phyloP scores from a whole-genome alignment of 2,329 filamentous ascomycete species.

The Xylariaceae sp. region DNA sequence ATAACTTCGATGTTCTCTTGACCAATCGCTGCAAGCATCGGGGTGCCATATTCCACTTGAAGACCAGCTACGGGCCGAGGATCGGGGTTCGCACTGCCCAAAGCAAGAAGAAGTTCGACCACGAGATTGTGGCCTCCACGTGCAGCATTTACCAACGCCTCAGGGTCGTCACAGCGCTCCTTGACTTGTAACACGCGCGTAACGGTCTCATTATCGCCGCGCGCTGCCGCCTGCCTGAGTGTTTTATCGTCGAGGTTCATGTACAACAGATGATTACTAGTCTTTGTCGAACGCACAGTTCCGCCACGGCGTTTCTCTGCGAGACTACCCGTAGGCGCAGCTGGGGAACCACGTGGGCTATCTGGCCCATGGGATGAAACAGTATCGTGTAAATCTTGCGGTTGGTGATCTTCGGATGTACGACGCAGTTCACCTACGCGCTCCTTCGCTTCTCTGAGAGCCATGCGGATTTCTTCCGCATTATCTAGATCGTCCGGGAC shows the following conservation, averaged over 20 bases:
- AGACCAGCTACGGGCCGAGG: constrained; percentile 60
- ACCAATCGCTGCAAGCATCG: constrained; percentile 91
- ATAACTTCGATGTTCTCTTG: constrained; percentile 83
- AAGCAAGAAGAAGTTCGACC: constrained; percentile 69
- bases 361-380: constrained; percentile 53
- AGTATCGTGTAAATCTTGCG: constrained; percentile 44
- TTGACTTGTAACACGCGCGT: constrained; percentile 59
- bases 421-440: constrained; percentile 51
- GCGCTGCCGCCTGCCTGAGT: constrained; percentile 55
- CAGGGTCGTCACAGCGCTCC: constrained; percentile 65
- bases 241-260: constrained; percentile 61
- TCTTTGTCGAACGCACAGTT: constrained; percentile 58
- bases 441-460: constrained; percentile 58
- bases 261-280: constrained; percentile 60
- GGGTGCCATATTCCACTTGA: constrained; percentile 72
- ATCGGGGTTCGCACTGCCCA: constrained; percentile 63
- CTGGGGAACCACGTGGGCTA: constrained; percentile 56
- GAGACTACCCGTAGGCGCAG: constrained; percentile 35
- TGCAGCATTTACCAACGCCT: constrained; percentile 85
- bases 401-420: constrained; percentile 56
- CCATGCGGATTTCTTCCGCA: constrained; percentile 70
- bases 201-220: constrained; percentile 59
- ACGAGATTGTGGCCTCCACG: constrained; percentile 87
- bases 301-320: constrained; percentile 47
- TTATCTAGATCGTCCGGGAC: constrained; percentile 72